These are phyloP conservation scores for Exophiala dermatitidis DNA, from an alignment of 2,329 filamentous ascomycete genomes.

Conservation along the genomic window DNA sequence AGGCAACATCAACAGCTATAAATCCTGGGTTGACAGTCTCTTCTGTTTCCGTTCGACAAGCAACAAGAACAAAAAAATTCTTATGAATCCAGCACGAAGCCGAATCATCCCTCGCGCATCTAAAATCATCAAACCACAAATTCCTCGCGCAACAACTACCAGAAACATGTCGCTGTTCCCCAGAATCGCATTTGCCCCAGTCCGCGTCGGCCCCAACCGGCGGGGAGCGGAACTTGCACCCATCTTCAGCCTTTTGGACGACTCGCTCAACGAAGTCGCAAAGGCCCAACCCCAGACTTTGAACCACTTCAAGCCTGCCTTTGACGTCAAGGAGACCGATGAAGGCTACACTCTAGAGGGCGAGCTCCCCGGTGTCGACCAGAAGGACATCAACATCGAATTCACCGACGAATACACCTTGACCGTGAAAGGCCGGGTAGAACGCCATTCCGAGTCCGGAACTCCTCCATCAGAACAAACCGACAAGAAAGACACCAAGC, in stretches of 20 bases:
- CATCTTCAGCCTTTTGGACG: constrained; percentile 43
- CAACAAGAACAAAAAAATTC: constrained; percentile 20
- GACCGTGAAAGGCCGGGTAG: constrained; percentile 39
- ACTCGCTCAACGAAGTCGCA: constrained; percentile 29
- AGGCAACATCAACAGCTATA: constrained; percentile 19
- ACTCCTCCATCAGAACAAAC: constrained; percentile 18
- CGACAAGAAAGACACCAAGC: constrained; percentile 22
- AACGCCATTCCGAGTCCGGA: constrained; percentile 33
- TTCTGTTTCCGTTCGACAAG: constrained; percentile 14
- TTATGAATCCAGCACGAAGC: constrained; percentile 27
- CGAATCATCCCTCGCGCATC: constrained; percentile 18
- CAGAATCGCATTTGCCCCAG: constrained; percentile 28
- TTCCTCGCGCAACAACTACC: constrained; percentile 9
- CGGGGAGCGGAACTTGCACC: constrained; percentile 35
- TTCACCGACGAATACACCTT: constrained; percentile 44
- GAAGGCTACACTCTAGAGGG: constrained; percentile 43
- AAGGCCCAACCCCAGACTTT: constrained; percentile 20
- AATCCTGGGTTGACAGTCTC: constrained; percentile 10
- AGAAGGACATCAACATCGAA: constrained; percentile 43
- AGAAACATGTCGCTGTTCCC: constrained; percentile 36
- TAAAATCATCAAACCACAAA: constrained; percentile 16
- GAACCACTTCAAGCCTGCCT: constrained; percentile 38
- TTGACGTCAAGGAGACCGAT: constrained; percentile 42
- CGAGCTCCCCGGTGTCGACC: constrained; percentile 42
- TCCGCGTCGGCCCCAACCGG: constrained; percentile 22